Evolutionary conservation across 305 asterid genomes (phyloP).

Genomic region (Euphrasia arctica): DNA sequence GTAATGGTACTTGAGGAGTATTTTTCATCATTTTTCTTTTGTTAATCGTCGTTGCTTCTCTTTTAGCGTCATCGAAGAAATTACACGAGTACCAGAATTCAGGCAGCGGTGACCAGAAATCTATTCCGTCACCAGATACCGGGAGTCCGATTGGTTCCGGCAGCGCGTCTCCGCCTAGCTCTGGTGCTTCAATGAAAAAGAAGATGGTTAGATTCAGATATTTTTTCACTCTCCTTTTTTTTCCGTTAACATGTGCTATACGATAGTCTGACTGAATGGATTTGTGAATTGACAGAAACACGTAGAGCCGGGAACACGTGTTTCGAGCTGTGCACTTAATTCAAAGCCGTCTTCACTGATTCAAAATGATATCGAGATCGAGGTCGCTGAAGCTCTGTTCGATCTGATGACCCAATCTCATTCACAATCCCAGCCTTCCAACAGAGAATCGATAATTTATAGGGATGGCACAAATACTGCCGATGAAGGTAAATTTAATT

Average conservation of each 20-base stretch:
- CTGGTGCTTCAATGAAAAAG: constrained; percentile 39
- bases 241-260: neutral
- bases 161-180: constrained; percentile 26
- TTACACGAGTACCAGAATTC: constrained; percentile 37
- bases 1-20: neutral
- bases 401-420: constrained; percentile 62
- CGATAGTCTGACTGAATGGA: constrained; percentile 9
- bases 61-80: constrained; percentile 43
- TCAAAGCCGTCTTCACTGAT: constrained; percentile 30
- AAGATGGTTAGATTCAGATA: constrained; percentile 35
- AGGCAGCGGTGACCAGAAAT: constrained; percentile 34
- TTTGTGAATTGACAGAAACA: constrained; percentile 37
- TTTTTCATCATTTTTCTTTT: neutral
- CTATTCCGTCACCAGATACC: constrained; percentile 28
- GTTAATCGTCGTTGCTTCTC: constrained; percentile 13
- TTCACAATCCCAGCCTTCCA: constrained; percentile 35
- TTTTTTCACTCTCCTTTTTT: neutral
- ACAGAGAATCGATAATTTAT: constrained; percentile 28
- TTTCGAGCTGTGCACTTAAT: constrained; percentile 22
- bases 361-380: constrained; percentile 61
- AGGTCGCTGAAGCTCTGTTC: constrained; percentile 74
- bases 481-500: constrained; percentile 32
- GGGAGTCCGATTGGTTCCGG: constrained; percentile 27
- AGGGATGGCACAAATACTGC: constrained; percentile 29
- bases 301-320: constrained; percentile 31